Evolutionary conservation across 1,284 basidiomycete genomes (phyloP).

Genomic region (Trichosporon faecale): DNA sequence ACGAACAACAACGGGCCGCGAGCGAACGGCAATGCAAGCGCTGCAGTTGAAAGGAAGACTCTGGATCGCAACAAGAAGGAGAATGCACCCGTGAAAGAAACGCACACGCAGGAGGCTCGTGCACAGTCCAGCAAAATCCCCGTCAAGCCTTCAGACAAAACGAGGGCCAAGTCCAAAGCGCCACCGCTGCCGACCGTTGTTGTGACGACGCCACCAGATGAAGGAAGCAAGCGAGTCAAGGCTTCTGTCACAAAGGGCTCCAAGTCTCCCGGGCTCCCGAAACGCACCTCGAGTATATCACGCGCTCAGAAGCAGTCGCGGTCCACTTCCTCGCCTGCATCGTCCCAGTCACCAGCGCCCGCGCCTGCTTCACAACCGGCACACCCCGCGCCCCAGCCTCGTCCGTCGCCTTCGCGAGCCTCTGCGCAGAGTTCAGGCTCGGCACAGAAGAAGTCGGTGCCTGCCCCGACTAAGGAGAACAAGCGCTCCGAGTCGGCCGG

Average conservation of each 20-base stretch:
- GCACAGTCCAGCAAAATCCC: not conserved
- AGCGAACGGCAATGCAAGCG: not conserved
- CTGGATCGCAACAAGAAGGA: not conserved
- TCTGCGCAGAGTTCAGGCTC: not conserved
- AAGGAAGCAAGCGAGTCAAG: conserved; percentile 4
- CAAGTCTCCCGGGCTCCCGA: not conserved
- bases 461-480: not conserved
- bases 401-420: not conserved
- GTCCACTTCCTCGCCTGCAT: not conserved
- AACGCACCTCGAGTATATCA: not conserved
- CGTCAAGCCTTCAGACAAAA: not conserved
- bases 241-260: not conserved
- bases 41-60: not conserved
- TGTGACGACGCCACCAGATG: conserved; percentile 4
- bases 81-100: not conserved
- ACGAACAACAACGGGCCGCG: not conserved
- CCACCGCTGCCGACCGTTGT: conserved; percentile 4
- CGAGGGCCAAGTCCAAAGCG: not conserved
- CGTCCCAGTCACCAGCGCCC: not conserved
- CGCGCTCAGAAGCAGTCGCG: not conserved
- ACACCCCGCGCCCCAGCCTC: not conserved
- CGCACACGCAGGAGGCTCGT: not conserved
- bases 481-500: not conserved
- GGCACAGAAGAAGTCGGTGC: not conserved
- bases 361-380: not conserved